A percentile compares a stretch with the other conserved stretches of the same genome.
Evolutionary conservation across 2,329 filamentous ascomycete species (phyloP).

Genomic region (Atkinsonella hypoxylon): DNA sequence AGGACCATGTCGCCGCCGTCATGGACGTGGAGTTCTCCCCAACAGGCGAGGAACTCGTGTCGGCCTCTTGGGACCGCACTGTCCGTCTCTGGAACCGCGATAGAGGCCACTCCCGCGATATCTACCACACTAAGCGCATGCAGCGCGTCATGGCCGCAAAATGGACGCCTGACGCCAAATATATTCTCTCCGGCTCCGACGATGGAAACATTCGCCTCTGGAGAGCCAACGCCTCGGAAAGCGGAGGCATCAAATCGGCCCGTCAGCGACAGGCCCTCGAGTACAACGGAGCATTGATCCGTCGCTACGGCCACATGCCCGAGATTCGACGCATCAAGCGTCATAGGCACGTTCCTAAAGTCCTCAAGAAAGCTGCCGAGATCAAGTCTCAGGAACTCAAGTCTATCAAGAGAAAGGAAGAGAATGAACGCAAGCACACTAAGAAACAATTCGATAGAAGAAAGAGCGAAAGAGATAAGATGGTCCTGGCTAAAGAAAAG

Average conservation of each 20-base stretch:
- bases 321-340: conserved; percentile 84
- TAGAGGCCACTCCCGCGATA: conserved; percentile 74
- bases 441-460: conserved; percentile 69
- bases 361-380: conserved; percentile 89
- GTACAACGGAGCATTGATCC: conserved; percentile 76
- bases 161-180: conserved; percentile 83
- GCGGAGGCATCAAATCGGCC: conserved; percentile 76
- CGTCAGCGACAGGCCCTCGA: conserved; percentile 79
- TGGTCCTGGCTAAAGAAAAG: conserved; percentile 59
- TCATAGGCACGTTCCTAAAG: conserved; percentile 83
- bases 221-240: conserved; percentile 73
- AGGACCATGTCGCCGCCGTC: conserved; percentile 79
- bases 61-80: conserved; percentile 75
- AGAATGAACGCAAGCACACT: conserved; percentile 87
- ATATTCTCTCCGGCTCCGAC: conserved; percentile 81
- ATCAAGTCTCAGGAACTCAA: conserved; percentile 87
- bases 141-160: conserved; percentile 78
- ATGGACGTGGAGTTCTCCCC: conserved; percentile 96
- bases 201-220: conserved; percentile 83
- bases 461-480: conserved; percentile 80
- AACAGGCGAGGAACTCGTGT: conserved; percentile 86
- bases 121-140: conserved; percentile 98
- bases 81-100: conserved; percentile 74
- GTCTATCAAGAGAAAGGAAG: conserved; percentile 78
- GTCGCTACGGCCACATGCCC: conserved; percentile 88